Base-by-base conservation (phyloP, 1,284 basidiomycete species). In the Cryptococcus hybrid region DNA sequence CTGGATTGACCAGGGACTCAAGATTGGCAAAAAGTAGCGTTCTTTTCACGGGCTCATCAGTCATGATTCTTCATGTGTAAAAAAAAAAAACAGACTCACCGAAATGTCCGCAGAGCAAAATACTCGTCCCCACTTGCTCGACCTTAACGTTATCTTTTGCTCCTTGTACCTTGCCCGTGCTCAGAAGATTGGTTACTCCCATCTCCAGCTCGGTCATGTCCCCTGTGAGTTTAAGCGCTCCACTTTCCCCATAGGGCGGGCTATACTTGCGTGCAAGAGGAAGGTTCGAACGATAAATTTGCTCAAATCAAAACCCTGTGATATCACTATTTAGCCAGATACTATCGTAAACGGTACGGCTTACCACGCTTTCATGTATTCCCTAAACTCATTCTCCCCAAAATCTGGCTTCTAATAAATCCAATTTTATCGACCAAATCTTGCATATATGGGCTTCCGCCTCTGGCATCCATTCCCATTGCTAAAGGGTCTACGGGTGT, bases 191-290 rank as follows among this genome's bases (percentile, higher is more conserved):
- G 65, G 85, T 88, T 54, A 94, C 75, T 0, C 88, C 86, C 74
- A 97, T 95, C 78, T 98, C 95, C 53, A 98, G 83, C 74, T 93
- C 90, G 0, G 94, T 89, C 91, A 96, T 94, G 74, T 98, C 94
- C 53, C 86, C 89, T 54, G 92, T 91, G 59, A 98, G 81, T 76
- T 93, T 90, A 39, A 98, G 82, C 71, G 94, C 94, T 2, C 92
- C 90, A 58, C 84, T 84, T 79, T 98, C 94, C 11, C 87, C 3
- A 96, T 81, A 0, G 92, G 92, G 64, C 86, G 86, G 9, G 88
- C 88, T 54, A 97, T 90, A 13, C 90, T 92, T 9, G 89, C 88
- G 69, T 98, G 91, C 51, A 96, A 76, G 7, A 97, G 84, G 77
- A 97, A 98, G 1, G 85, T 88, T 62, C 84, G 83, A 51, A 95